Evolutionary conservation across 2,329 filamentous ascomycete species (phyloP), one percentile per base, ranked within the genome.

Genomic region (Grosmannia serpens): DNA sequence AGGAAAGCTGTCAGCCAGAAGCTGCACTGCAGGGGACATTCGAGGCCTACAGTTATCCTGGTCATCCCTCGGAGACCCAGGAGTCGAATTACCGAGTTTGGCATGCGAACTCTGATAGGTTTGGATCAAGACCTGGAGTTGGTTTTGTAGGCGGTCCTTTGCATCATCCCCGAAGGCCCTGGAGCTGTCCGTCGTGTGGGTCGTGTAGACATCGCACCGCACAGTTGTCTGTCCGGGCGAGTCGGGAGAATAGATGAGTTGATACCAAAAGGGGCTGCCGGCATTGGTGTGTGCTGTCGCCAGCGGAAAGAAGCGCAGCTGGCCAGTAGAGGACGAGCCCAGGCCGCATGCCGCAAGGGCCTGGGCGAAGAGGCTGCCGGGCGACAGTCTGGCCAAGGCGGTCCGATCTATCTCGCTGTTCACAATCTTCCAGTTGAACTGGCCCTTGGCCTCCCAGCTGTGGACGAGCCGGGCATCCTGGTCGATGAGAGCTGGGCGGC

Each of bases 391-490:
- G 10, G 29, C 4, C 27, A 53, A 58, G 2, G 35, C 22, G 3
- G 10, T 5, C 11, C 11, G 2, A 11, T n/a, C 2, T 8, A 11
- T 17, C 27, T n/a, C 11, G 24, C 44, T 29, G 35, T 47, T 11
- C 20, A 44, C 22, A 5, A 59, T 38, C 26, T 59, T 59, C 58
- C 58, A 59, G 49, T 59, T 59, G 35, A 59, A 59, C 22, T 47
- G 24, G 3, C 58, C 58, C 11, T 33, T 51, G 13, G 10, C 7
- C n/a, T 59, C 35, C 33, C 26, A 56, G n/a, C 46, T 53, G 52
- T 55, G 17, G 8, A 59, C 6, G 15, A 51, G n/a, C 13, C 26
- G 31, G 33, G 46, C 22, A 15, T 5, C 22, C 10, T 29, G 1
- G 22, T 31, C 13, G 6, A 55, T 46, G 3, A 20, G 10, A 3